Evolutionary conservation across 305 asterid genomes (phyloP), one percentile per base, ranked within the genome.

Genomic region (Solanum chacoense): DNA sequence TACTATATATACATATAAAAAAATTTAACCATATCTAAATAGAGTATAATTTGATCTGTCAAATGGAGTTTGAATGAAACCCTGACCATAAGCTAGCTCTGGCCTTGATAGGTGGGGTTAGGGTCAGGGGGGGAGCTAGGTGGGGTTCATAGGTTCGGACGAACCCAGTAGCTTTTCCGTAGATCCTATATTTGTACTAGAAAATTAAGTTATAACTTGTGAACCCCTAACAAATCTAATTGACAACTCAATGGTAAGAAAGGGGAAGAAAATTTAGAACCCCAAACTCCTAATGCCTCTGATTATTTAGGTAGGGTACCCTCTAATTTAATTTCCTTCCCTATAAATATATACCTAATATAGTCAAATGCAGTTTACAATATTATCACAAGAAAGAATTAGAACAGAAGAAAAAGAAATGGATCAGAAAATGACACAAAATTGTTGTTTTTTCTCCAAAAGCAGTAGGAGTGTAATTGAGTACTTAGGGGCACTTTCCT

Each of bases 401-500:
- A 22, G 11, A 7, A 29, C 14, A 29, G 72, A 10, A 65, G 29
- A 20, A 32, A 4, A 79, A 9, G 20, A 38, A 42, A 80, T 42
- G 38, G 72, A 29, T 18, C 11, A 81, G 13, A 81, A 45, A 34
- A 75, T 34, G 29, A 75, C 45, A 75, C 45, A 34, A 81, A 28
- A 9, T 40, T 31, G 67, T 79, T 7, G 32, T 20, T 37, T 37
- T 78, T 78, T 38, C 13, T 40, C 34, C 35, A 24, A 38, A 37
- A 14, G 35, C 22, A 40, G 24, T 40, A 26, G 24, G 12, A 22
- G 69, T 59, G 26, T 59, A 59, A 59, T 3, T 76, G 50, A 18
- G 42, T 83, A 40, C n/a, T 40, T 83, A 1, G 87, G 42, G 40
- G n/a, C 73, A 50, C 72, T 50, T 20, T 83, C 98, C 26, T 42